These are phyloP conservation scores for Puccinellia tenuiflora DNA, from an alignment of 176 grass and related monocot genomes.

Conservation along the genomic window DNA sequence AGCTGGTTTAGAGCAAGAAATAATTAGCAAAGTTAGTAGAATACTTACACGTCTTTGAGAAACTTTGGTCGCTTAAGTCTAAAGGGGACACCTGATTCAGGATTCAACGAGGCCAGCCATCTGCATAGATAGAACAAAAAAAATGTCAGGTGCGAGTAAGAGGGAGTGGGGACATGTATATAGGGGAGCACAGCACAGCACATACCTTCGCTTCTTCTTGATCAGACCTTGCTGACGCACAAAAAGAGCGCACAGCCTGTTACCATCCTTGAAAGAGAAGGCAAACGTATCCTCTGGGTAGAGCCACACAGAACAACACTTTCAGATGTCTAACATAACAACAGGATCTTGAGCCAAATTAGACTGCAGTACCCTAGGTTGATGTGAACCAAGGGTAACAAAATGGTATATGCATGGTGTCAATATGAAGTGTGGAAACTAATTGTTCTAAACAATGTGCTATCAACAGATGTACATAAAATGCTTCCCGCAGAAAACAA, in stretches of 20 bases:
- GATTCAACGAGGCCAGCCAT: constrained; percentile 24
- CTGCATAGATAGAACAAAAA: not conserved
- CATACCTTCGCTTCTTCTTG: constrained; percentile 30
- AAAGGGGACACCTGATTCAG: not conserved
- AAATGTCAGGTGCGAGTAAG: not conserved
- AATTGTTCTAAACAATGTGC: not conserved
- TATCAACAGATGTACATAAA: not conserved
- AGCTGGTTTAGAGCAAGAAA: not conserved
- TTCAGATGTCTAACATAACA: not conserved
- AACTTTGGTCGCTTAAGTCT: constrained; percentile 38
- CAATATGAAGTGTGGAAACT: not conserved
- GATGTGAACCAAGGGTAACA: not conserved
- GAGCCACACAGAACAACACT: not conserved
- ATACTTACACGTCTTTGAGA: constrained; percentile 22
- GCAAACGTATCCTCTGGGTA: not conserved
- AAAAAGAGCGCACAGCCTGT: constrained; percentile 24
- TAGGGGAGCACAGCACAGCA: not conserved
- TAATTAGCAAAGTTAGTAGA: not conserved
- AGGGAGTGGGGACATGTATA: not conserved
- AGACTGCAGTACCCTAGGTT: not conserved
- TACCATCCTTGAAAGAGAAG: constrained; percentile 37
- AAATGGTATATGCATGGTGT: not conserved
- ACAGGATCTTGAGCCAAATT: not conserved
- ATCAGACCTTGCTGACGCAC: constrained; percentile 1
- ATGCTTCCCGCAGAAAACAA: not conserved